phyloP scores from a whole-genome alignment of 169 alveolate genomes.

The Amoebophrya sp. region DNA sequence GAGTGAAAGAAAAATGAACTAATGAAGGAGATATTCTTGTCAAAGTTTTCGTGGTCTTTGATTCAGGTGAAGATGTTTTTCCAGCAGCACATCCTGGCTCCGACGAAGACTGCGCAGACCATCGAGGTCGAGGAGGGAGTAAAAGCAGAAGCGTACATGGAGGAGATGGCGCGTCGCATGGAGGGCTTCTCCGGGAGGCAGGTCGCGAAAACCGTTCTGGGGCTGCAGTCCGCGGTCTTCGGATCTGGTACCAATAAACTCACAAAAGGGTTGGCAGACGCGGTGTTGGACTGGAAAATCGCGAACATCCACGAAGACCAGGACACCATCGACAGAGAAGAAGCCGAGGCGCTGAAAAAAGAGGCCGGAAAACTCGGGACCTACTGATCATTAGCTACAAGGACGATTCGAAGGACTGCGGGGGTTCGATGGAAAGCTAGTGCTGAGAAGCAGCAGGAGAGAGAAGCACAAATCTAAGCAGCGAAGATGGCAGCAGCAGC shows the following conservation, averaged over 20 bases:
- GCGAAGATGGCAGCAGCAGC: no score
- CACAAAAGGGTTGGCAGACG: conserved; percentile 46
- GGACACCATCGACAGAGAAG: conserved; percentile 8
- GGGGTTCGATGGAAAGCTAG: no score
- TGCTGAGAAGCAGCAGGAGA: no score
- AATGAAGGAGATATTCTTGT: no score
- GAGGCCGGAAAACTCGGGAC: neutral
- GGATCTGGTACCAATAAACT: conserved; percentile 46
- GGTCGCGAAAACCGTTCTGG: conserved; percentile 54
- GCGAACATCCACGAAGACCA: conserved; percentile 12
- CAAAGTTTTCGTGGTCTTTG: neutral
- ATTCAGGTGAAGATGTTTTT: conserved; percentile 38
- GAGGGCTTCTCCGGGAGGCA: conserved; percentile 89
- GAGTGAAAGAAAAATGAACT: no score
- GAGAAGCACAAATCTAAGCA: no score
- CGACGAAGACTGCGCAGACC: conserved; percentile 34
- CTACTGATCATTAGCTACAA: no score
- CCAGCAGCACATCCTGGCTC: conserved; percentile 53
- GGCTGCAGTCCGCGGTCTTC: conserved; percentile 44
- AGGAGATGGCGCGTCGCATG: conserved; percentile 57
- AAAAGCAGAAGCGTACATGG: conserved; percentile 30
- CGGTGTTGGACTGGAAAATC: conserved; percentile 46
- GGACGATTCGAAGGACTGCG: no score
- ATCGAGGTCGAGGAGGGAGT: conserved; percentile 14
- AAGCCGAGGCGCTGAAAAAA: conserved; percentile 1